phyloP scores from a whole-genome alignment of 345 rosid genomes.

The Hibiscus trionum region DNA sequence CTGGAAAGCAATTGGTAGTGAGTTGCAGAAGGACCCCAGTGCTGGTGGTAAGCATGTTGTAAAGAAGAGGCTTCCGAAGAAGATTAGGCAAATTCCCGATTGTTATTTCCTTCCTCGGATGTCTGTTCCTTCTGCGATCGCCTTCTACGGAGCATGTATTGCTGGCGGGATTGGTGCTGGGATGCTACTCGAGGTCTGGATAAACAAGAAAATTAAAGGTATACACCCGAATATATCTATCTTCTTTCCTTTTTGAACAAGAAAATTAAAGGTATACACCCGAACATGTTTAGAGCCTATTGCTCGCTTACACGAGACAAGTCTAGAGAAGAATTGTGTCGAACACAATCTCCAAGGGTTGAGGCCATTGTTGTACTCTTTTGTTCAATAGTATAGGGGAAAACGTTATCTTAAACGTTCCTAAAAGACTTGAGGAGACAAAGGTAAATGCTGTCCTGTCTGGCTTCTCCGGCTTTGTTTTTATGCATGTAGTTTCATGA shows the following conservation, averaged over 20 bases:
- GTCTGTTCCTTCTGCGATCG: slow-evolving; percentile 1
- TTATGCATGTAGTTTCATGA: background rate
- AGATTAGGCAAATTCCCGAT: slow-evolving; percentile 75
- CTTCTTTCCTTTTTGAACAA: background rate
- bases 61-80: slow-evolving; percentile 72
- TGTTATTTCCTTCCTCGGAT: slow-evolving; percentile 78
- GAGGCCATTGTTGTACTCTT: background rate
- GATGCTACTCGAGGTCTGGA: slow-evolving; percentile 56
- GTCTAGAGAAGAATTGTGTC: background rate
- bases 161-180: slow-evolving; percentile 18
- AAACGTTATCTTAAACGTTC: background rate
- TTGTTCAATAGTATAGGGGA: background rate
- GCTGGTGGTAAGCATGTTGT: slow-evolving; percentile 34
- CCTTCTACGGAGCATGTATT: slow-evolving; percentile 69
- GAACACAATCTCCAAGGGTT: background rate
- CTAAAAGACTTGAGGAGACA: background rate
- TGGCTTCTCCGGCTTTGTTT: background rate
- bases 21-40: slow-evolving; percentile 58
- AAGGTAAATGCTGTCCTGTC: background rate
- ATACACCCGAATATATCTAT: background rate
- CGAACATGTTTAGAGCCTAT: background rate
- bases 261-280: slow-evolving; percentile 54
- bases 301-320: background rate
- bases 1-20: slow-evolving; percentile 64
- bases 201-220: slow-evolving; percentile 79